These are phyloP conservation scores for Fonticula alba DNA, from an alignment of 78 protist genomes.

Conservation along the genomic window DNA sequence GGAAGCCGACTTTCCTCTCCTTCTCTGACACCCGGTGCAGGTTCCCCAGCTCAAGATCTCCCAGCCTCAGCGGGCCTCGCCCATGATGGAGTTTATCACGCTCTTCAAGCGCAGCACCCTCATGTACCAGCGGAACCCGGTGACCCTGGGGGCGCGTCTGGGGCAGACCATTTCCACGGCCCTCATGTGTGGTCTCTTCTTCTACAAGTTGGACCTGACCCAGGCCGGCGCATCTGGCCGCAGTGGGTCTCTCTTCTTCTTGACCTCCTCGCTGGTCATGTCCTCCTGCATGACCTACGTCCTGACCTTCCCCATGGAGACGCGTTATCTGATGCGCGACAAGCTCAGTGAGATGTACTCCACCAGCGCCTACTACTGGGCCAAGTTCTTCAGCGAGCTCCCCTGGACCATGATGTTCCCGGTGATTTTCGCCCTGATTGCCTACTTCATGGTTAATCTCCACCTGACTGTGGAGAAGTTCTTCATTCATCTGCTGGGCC, in stretches of 20 bases:
- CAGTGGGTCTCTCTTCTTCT: no score
- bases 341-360: neutral
- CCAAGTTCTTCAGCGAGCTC: neutral
- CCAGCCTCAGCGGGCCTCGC: no score
- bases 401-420: neutral
- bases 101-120: no score
- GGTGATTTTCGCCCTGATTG: neutral
- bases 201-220: no score
- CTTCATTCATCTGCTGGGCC: neutral
- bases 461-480: neutral
- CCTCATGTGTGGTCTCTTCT: conserved; percentile 9
- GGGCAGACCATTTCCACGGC: conserved; percentile 9
- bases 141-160: neutral
- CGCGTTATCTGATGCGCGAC: neutral
- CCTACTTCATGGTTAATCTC: conserved; percentile 11
- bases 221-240: no score
- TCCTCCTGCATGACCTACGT: no score
- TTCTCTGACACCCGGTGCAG: no score
- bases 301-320: conserved; percentile 4
- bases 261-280: no score
- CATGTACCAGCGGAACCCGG: no score
- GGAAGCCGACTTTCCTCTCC: no score
- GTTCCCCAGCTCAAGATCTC: no score
- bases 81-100: no score
- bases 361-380: neutral